These are phyloP conservation scores for Gaeumannomyces tritici DNA, from an alignment of 2,329 filamentous ascomycete genomes.

Conservation along the genomic window DNA sequence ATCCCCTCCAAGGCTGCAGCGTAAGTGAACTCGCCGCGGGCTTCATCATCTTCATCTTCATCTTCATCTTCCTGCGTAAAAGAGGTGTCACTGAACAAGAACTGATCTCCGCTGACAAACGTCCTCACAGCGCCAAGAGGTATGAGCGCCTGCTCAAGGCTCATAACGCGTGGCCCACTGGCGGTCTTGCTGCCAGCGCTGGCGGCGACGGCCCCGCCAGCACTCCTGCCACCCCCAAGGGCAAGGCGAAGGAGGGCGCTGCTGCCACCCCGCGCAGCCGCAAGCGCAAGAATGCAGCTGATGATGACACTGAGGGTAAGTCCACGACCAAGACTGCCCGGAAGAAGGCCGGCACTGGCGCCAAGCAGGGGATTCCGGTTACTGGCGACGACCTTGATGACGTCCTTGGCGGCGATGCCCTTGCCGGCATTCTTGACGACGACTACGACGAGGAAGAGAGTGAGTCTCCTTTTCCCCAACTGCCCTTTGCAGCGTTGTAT, in stretches of 20 bases:
- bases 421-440: not conserved
- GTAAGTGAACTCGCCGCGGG: conserved; percentile 37
- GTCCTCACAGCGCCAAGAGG: conserved; percentile 46
- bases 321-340: not conserved
- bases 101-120: not conserved
- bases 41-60: not conserved
- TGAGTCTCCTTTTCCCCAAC: not conserved
- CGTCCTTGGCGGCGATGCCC: too few relatives aligned
- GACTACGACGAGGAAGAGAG: not conserved
- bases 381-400: too few relatives aligned
- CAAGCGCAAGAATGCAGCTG: not conserved
- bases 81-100: not conserved
- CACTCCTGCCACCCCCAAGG: not conserved
- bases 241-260: not conserved
- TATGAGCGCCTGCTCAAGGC: conserved; percentile 46
- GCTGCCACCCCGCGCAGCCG: not conserved
- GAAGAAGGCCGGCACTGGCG: not conserved
- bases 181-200: too few relatives aligned
- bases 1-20: conserved; percentile 60
- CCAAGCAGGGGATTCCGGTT: not conserved
- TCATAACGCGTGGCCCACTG: conserved; percentile 10
- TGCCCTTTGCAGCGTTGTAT: not conserved
- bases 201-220: not conserved
- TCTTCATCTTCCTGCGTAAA: not conserved
- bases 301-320: not conserved